Conservation (phyloP, 106 monocot species). For the Acanthochlamys bracteata region DNA sequence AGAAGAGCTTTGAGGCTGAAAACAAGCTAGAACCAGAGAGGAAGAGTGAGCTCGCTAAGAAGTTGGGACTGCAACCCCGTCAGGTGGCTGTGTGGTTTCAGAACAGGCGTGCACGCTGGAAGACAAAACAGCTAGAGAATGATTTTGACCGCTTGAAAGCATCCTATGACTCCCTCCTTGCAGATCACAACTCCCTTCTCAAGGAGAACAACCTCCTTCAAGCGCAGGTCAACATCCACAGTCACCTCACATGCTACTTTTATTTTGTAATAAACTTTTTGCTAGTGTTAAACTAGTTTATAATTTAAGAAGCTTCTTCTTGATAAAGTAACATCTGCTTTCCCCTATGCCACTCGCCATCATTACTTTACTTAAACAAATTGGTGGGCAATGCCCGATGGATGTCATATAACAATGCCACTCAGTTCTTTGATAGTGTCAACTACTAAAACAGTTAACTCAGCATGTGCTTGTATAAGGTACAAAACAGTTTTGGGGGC, state of each 20-base stretch:
- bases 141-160: conserved; percentile 26
- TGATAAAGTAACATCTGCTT: too few relatives aligned
- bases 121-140: conserved; percentile 23
- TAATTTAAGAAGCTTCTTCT: background rate
- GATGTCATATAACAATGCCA: too few relatives aligned
- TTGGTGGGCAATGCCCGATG: too few relatives aligned
- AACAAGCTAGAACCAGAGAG: conserved; percentile 34
- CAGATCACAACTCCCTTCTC: conserved; percentile 6
- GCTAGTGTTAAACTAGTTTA: background rate
- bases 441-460: too few relatives aligned
- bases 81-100: conserved; percentile 37
- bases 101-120: conserved; percentile 14
- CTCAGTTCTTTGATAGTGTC: too few relatives aligned
- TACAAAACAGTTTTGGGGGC: too few relatives aligned
- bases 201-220: conserved; percentile 10
- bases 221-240: conserved; percentile 2
- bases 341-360: too few relatives aligned
- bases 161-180: conserved; percentile 12
- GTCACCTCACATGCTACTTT: background rate
- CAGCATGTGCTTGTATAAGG: too few relatives aligned
- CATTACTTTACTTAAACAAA: too few relatives aligned
- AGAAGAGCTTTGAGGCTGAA: conserved; percentile 27
- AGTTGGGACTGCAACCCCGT: conserved; percentile 29
- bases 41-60: conserved; percentile 29
- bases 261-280: background rate